A percentile compares a stretch with the other conserved stretches of the same genome.
phyloP scores from a whole-genome alignment of 495 filamentous ascomycete species.

The Neurospora sp. region DNA sequence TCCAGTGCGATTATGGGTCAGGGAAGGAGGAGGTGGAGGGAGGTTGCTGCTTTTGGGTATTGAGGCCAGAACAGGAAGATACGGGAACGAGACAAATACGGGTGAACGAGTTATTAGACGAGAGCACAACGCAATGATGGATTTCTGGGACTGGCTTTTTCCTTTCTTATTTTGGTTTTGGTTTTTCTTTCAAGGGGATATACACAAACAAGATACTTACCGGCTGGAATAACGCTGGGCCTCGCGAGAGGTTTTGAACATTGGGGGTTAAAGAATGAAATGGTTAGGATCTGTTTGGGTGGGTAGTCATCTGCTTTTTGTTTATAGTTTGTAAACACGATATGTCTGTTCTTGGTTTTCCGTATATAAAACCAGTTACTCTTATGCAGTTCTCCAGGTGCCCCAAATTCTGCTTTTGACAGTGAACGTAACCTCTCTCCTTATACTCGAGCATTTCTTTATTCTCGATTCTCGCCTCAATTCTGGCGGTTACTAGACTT shows the following conservation, averaged over 20 bases:
- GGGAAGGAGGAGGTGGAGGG: constrained; percentile 11
- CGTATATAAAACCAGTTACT: not conserved
- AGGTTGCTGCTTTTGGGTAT: constrained; percentile 5
- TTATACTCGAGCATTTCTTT: too few species aligned
- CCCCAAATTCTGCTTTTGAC: not conserved
- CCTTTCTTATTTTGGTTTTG: not conserved
- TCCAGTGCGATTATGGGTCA: constrained; percentile 5
- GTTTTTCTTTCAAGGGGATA: not conserved
- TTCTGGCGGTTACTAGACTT: not conserved
- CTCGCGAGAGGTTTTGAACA: not conserved
- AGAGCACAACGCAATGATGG: not conserved
- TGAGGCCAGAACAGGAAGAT: not conserved
- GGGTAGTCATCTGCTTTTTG: not conserved
- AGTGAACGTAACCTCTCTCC: not conserved
- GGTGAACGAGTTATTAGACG: not conserved
- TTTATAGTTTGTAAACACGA: not conserved
- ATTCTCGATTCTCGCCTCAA: too few species aligned
- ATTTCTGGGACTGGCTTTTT: not conserved
- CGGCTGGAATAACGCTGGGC: not conserved
- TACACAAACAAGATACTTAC: not conserved
- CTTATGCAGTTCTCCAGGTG: too few species aligned
- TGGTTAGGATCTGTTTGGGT: not conserved
- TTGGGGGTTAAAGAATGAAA: not conserved
- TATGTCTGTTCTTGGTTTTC: not conserved
- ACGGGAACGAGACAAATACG: not conserved